Evolutionary conservation across 2,329 filamentous ascomycete species (phyloP), one percentile per base, ranked within the genome.

Genomic region (Cryphonectria nitschkei): DNA sequence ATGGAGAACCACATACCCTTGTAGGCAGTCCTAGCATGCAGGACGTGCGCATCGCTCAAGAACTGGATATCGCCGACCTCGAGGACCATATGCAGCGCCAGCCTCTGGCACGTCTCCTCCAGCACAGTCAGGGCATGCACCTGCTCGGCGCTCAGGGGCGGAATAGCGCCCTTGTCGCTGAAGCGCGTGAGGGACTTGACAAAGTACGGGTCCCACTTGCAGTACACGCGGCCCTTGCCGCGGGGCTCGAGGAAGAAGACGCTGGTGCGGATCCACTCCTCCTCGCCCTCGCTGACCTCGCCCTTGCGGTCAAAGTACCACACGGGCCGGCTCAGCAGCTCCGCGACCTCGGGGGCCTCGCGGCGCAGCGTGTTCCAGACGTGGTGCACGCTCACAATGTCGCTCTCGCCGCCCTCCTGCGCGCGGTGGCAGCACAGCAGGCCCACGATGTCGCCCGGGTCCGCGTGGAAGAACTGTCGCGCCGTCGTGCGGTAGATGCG

Each of bases 301-400:
- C 94, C 94, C 83, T 97, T 97, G 68, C 94, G 91, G 81, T 97
- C 94, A 79, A 97, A 95, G 83, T 97, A 96, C 94, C 94, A 97
- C 74, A 94, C 89, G 0, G 94, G 93, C 78, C 90, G 82, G 0
- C 92, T 91, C 68, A 97, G 84, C 7, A 90, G 86, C 79, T 92
- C 89, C 0, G 93, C 91, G 1, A 97, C 91, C 76, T 95, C 93
- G 0, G 93, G 93, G 34, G 93, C 86, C 78, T 95, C 89, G 54
- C 80, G 81, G 78, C 94, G 92, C 50, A 97, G 85, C 52, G 87
- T 87, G 81, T 97, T 97, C 89, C 92, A 97, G 54, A 97, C 92
- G 75, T 90, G 84, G 79, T 97, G 94, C 26, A 90, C 87, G 72
- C 90, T 93, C 67, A 92, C 92, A 69, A 97, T 87, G 78, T 97